Percentiles rank a stretch among this genome's conserved stretches.
phyloP scores from a whole-genome alignment of 768 basidiomycete genomes.

The Tulasnella sp. region DNA sequence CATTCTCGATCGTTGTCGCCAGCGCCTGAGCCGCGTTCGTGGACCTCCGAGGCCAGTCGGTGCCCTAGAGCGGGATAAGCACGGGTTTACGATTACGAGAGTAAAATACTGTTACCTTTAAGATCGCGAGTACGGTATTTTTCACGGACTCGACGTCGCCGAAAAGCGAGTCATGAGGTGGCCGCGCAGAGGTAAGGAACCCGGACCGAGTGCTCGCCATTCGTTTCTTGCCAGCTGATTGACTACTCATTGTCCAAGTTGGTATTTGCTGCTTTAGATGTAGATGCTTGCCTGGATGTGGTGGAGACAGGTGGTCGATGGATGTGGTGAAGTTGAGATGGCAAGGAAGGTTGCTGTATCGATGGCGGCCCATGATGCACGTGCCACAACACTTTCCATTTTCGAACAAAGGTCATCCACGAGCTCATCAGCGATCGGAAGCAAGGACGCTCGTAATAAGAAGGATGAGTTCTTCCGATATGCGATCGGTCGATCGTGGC shows the following conservation, averaged over 20 bases:
- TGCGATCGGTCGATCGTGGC: no score
- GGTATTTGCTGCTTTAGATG: not conserved
- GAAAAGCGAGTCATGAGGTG: not conserved
- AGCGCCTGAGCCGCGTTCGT: not conserved
- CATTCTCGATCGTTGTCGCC: not conserved
- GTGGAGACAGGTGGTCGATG: not conserved
- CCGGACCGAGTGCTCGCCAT: not conserved
- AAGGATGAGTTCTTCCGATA: no score
- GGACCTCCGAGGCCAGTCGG: not conserved
- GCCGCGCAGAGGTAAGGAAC: not conserved
- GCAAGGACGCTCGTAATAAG: no score
- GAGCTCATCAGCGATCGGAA: no score
- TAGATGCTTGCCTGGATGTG: not conserved
- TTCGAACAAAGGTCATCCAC: no score
- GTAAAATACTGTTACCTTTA: not conserved
- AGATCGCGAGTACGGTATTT: not conserved
- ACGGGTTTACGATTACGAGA: not conserved
- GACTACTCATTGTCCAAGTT: not conserved
- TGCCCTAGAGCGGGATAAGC: not conserved
- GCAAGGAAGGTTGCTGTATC: no score
- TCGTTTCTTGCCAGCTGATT: not conserved
- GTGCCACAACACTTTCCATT: no score
- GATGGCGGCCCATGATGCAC: no score
- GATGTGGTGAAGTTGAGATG: not conserved
- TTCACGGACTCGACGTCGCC: not conserved